Percentiles rank a stretch among this genome's conserved stretches.
Evolutionary conservation across 2,329 filamentous ascomycete species (phyloP).

Genomic region (Cordyceps pruinosa): DNA sequence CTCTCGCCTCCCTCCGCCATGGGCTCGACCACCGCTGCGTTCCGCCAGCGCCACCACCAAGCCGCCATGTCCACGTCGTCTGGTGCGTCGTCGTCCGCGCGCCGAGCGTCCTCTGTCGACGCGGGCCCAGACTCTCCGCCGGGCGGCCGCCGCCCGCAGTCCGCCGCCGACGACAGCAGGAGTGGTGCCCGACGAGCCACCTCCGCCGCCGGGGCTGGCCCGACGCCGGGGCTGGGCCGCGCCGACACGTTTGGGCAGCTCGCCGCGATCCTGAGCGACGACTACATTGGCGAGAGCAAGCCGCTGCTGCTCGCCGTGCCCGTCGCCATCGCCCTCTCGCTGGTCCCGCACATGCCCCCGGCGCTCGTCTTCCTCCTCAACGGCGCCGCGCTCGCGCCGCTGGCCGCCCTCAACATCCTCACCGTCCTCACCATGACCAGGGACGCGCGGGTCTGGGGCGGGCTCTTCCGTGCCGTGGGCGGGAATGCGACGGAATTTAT

Average conservation of each 20-base stretch:
- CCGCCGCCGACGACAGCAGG: neutral
- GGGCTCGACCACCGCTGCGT: neutral
- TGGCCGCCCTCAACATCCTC: slow-evolving; percentile 14
- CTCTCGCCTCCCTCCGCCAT: neutral
- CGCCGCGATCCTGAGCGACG: slow-evolving; percentile 9
- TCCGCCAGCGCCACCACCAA: slow-evolving; percentile 8
- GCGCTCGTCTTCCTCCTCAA: slow-evolving; percentile 12
- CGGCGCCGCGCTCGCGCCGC: slow-evolving; percentile 12
- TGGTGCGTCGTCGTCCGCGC: neutral
- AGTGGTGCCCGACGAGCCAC: neutral
- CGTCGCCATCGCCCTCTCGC: neutral
- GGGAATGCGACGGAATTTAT: slow-evolving; percentile 15
- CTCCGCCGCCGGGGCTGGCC: too few species aligned
- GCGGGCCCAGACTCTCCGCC: neutral
- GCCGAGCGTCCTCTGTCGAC: neutral
- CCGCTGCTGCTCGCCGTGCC: slow-evolving; percentile 13
- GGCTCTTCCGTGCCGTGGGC: slow-evolving; percentile 12
- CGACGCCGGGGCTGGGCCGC: neutral
- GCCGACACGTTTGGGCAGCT: slow-evolving; percentile 13
- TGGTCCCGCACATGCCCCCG: neutral
- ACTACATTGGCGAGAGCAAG: slow-evolving; percentile 14
- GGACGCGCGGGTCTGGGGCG: slow-evolving; percentile 9
- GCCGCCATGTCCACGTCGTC: slow-evolving; percentile 4
- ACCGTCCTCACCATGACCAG: slow-evolving; percentile 10
- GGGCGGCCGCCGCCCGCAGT: neutral